Conservation (phyloP, 2,329 filamentous ascomycete species). For the Didymella glomerata region DNA sequence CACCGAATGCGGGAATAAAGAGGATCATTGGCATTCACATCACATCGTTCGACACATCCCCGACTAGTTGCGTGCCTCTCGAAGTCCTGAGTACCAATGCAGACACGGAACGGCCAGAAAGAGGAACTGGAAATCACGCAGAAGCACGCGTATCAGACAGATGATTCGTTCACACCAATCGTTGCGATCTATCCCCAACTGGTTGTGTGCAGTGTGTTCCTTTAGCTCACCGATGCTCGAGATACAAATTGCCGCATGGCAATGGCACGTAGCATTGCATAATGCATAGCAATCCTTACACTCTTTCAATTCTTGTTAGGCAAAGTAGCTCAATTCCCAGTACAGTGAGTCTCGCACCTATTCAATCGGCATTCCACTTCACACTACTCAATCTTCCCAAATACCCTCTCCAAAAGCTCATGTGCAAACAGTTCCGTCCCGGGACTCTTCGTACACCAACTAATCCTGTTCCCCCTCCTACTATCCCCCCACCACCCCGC, state of each 20-base stretch:
- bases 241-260: neutral
- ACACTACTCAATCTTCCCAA: conserved; percentile 53
- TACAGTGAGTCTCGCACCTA: neutral
- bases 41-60: neutral
- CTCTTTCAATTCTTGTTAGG: too few relatives aligned
- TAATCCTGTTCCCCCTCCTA: conserved; percentile 79
- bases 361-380: neutral
- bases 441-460: conserved; percentile 74
- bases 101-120: too few relatives aligned
- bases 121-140: neutral
- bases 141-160: neutral
- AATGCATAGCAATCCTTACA: neutral
- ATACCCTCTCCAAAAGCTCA: conserved; percentile 71
- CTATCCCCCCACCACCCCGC: conserved; percentile 77
- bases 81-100: neutral
- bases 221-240: neutral
- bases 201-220: neutral
- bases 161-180: neutral
- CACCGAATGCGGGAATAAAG: neutral
- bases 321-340: too few relatives aligned
- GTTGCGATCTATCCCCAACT: neutral
- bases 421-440: conserved; percentile 72
- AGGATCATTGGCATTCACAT: neutral
- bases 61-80: conserved; percentile 7
- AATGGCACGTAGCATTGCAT: neutral